Conservation (phyloP, 352 stramenopile species). For the Globisporangium middletonii region DNA sequence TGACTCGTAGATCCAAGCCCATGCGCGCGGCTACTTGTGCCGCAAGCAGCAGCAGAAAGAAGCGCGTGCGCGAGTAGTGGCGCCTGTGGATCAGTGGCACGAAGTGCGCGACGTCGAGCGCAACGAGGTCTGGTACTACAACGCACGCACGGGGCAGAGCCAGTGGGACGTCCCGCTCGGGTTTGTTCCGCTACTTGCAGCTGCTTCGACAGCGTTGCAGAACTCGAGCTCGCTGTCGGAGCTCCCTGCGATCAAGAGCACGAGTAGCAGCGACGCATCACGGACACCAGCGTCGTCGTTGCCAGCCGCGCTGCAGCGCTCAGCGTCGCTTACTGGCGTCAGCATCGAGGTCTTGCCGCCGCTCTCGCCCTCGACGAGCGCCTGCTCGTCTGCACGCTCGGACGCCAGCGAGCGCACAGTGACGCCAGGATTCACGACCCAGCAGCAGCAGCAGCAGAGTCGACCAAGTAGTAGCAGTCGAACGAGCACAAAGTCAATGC, state of each 20-base stretch:
- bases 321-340: constrained; percentile 12
- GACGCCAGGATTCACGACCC: neutral
- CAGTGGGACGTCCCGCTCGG: constrained; percentile 58
- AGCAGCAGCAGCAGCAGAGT: constrained; percentile 10
- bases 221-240: constrained; percentile 15
- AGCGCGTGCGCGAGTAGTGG: neutral
- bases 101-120: constrained; percentile 65
- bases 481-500: constrained; percentile 1
- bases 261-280: neutral
- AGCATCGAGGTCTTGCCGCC: constrained; percentile 9
- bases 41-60: constrained; percentile 22
- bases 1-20: constrained; percentile 55
- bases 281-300: neutral
- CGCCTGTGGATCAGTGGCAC: constrained; percentile 39
- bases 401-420: constrained; percentile 12
- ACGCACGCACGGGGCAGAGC: constrained; percentile 53
- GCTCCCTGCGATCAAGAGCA: constrained; percentile 18
- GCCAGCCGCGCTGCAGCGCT: neutral
- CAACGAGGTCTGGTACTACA: constrained; percentile 81
- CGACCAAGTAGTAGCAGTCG: constrained; percentile 4
- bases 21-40: constrained; percentile 43
- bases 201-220: neutral
- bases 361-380: constrained; percentile 23
- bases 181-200: constrained; percentile 7
- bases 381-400: constrained; percentile 28